phyloP scores from a whole-genome alignment of 2,329 filamentous ascomycete genomes.

The Pseudocercospora pini-densiflorae region DNA sequence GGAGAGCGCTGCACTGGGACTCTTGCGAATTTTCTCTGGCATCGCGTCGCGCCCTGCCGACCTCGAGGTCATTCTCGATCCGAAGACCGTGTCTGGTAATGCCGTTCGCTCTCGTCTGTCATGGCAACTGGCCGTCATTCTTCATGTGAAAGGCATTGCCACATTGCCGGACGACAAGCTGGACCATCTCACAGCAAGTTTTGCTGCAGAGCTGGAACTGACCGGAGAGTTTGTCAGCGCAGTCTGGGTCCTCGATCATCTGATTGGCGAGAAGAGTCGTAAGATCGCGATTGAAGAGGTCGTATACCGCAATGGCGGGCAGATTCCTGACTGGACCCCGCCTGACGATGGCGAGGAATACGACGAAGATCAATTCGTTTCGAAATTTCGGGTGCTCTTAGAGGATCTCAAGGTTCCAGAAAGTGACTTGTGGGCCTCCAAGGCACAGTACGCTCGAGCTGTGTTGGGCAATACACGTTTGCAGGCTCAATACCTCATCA shows the following conservation, averaged over 20 bases:
- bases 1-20: conserved; percentile 83
- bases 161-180: conserved; percentile 52
- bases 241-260: conserved; percentile 40
- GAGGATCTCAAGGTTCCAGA: conserved; percentile 71
- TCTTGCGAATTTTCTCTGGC: conserved; percentile 66
- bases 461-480: conserved; percentile 68
- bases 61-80: conserved; percentile 73
- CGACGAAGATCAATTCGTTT: conserved; percentile 26
- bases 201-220: conserved; percentile 40
- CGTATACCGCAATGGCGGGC: conserved; percentile 72
- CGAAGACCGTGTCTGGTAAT: conserved; percentile 76
- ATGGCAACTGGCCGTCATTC: conserved; percentile 78
- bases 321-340: conserved; percentile 51
- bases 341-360: conserved; percentile 57
- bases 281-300: conserved; percentile 51
- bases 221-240: conserved; percentile 34
- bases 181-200: conserved; percentile 65
- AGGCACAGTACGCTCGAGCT: conserved; percentile 79
- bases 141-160: conserved; percentile 40
- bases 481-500: conserved; percentile 80
- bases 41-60: conserved; percentile 39
- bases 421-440: conserved; percentile 84
- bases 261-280: conserved; percentile 32
- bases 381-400: conserved; percentile 5
- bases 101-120: conserved; percentile 75